phyloP scores from a whole-genome alignment of 306 rosid species.

The Oemleria cerasiformis region DNA sequence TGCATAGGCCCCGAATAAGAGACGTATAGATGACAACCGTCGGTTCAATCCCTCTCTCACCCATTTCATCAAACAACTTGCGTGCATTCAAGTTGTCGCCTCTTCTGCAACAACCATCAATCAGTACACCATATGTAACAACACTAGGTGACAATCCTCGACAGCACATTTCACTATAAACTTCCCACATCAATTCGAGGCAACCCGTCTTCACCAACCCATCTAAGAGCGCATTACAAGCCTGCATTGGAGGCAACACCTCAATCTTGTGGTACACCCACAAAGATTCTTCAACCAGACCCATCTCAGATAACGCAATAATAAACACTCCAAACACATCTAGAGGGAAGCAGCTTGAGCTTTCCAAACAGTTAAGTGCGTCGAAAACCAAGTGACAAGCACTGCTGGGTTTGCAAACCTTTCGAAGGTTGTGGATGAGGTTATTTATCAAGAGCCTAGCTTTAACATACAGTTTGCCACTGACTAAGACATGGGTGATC shows the following conservation, averaged over 20 bases:
- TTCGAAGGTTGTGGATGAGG: conserved; percentile 34
- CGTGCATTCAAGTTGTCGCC: conserved; percentile 37
- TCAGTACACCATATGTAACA: conserved; percentile 54
- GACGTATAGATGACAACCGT: conserved; percentile 51
- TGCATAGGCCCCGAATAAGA: conserved; percentile 50
- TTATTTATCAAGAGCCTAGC: conserved; percentile 52
- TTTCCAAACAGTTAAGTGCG: conserved; percentile 31
- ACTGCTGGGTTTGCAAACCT: conserved; percentile 34
- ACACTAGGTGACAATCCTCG: conserved; percentile 48
- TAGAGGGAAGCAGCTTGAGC: conserved; percentile 29
- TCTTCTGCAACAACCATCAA: conserved; percentile 39
- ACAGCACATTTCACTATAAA: conserved; percentile 42
- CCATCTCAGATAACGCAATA: conserved; percentile 41
- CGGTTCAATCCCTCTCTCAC: conserved; percentile 35
- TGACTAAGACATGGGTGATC: conserved; percentile 36
- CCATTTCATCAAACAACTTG: conserved; percentile 60
- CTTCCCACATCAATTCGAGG: conserved; percentile 45
- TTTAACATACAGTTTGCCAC: conserved; percentile 30
- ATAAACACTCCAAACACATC: conserved; percentile 44
- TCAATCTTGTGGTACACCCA: conserved; percentile 34
- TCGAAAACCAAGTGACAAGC: conserved; percentile 37
- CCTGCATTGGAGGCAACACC: conserved; percentile 38
- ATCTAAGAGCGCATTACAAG: conserved; percentile 61
- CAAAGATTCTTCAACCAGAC: conserved; percentile 54
- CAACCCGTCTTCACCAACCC: conserved; percentile 41